Conservation (phyloP, 2,329 filamentous ascomycete genomes). For the Fusarium coicis region DNA sequence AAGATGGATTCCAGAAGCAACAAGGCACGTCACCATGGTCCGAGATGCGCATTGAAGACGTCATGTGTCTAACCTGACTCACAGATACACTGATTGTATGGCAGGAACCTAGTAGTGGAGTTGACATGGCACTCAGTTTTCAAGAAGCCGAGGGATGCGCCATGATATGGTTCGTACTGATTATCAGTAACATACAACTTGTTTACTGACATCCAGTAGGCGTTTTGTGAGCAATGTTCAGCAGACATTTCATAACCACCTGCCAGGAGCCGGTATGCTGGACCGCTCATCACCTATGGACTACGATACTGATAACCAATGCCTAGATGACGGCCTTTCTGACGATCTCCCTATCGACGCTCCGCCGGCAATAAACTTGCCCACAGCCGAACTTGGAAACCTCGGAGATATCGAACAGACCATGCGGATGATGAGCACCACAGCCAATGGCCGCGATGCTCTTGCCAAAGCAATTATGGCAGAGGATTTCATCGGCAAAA, state of each 20-base stretch:
- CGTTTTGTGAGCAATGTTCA: slow-evolving; percentile 92
- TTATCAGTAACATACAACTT: background rate
- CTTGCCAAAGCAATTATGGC: slow-evolving; percentile 87
- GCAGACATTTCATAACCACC: slow-evolving; percentile 71
- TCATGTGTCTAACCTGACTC: slow-evolving; percentile 44
- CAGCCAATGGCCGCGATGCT: slow-evolving; percentile 81
- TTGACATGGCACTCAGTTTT: slow-evolving; percentile 98
- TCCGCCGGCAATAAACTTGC: slow-evolving; percentile 76
- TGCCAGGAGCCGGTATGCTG: slow-evolving; percentile 69
- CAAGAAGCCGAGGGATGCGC: slow-evolving; percentile 96
- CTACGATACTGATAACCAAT: slow-evolving; percentile 42
- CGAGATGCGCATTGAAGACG: slow-evolving; percentile 21
- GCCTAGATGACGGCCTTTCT: slow-evolving; percentile 82
- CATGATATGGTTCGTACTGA: slow-evolving; percentile 78
- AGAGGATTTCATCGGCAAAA: slow-evolving; percentile 87
- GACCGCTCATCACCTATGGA: background rate
- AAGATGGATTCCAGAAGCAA: slow-evolving; percentile 98
- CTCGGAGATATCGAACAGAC: slow-evolving; percentile 85
- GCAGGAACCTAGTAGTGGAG: slow-evolving; percentile 85
- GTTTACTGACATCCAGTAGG: slow-evolving; percentile 61
- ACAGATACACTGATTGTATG: slow-evolving; percentile 97
- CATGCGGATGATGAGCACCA: slow-evolving; percentile 82
- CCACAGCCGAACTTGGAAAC: slow-evolving; percentile 82
- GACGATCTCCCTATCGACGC: slow-evolving; percentile 86
- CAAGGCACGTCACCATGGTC: slow-evolving; percentile 73